These are phyloP conservation scores for Chaetomiaceae sp. DNA, from an alignment of 2,329 filamentous ascomycete genomes.

Conservation along the genomic window DNA sequence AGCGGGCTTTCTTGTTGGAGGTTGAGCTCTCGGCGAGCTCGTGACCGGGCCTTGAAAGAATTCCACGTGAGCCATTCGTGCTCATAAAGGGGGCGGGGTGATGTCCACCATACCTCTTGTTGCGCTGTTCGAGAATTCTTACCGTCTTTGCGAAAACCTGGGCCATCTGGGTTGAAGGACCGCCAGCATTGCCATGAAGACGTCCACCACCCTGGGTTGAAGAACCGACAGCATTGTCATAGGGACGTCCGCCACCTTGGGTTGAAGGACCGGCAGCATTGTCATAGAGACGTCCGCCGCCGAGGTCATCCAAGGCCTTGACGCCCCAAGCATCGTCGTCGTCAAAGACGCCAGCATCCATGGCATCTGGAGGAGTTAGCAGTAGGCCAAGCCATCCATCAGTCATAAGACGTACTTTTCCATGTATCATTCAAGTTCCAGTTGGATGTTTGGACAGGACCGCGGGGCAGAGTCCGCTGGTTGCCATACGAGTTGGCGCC, in stretches of 20 bases:
- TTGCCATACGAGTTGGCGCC: too few relatives aligned
- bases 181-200: too few relatives aligned
- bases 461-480: too few relatives aligned
- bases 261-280: background rate
- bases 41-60: background rate
- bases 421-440: constrained; percentile 2
- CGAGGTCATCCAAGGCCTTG: constrained; percentile 26
- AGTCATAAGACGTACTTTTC: constrained; percentile 3
- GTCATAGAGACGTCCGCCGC: constrained; percentile 26
- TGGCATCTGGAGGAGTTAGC: constrained; percentile 18
- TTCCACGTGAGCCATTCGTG: background rate
- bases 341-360: constrained; percentile 24
- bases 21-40: background rate
- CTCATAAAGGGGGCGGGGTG: background rate
- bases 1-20: background rate
- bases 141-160: background rate
- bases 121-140: constrained; percentile 4
- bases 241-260: too few relatives aligned
- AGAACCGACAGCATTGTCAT: too few relatives aligned
- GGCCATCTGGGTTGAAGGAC: too few relatives aligned
- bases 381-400: background rate
- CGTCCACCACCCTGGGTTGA: too few relatives aligned
- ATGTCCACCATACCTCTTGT: background rate
- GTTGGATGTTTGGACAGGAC: too few relatives aligned
- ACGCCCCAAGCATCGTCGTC: constrained; percentile 31